Base-by-base conservation (phyloP, 164 flowering plant genomes). In the Aristolochia contorta region DNA sequence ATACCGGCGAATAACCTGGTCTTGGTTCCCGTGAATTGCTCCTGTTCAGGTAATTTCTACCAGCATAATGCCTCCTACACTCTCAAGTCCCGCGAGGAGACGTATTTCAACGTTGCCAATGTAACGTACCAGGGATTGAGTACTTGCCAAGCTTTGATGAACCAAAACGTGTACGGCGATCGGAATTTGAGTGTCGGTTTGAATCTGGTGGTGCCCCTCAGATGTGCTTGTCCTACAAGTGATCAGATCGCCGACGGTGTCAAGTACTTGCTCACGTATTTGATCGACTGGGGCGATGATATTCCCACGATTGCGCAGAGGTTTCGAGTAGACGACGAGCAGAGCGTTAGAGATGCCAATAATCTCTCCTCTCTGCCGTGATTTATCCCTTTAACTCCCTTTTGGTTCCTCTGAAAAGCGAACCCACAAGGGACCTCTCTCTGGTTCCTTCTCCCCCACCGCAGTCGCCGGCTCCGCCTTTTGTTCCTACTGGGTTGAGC, bases 161-260 rank as follows among this genome's bases (percentile, higher is more conserved):
- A 73, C 47, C 79, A 75, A 61, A 89, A 86, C 54, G 60, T 72
- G 8, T 58, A 65, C 33, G 72, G 52, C 0, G 51, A 15, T 25
- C 45, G 64, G 7, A 61, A 67, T 0, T 63, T 85, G 55, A 0
- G 14, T 1, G 62, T 43, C 13, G 79, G 78, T 0, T 0, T 66
- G 50, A 4, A 57, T 19, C 41, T 88, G 12, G 4, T 3, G 14
- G 82, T 79, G 1, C 96, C 96, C 0, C 60, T 88, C 7, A 67
- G 82, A 68, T 85, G 96, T 64, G 91, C 96, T 58, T 88, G 91
- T 49, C 90, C 90, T 2, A 71, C 78, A 24, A 9, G 56, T 1
- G 70, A 65, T 23, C 96, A 88, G 72, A 69, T 59, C 4, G 64
- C 58, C 6, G 45, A 60, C 3, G 86, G 89, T 2, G 24, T 75